Evolutionary conservation across 176 grass and related monocot species (phyloP).

Genomic region (Elymus sibiricus): DNA sequence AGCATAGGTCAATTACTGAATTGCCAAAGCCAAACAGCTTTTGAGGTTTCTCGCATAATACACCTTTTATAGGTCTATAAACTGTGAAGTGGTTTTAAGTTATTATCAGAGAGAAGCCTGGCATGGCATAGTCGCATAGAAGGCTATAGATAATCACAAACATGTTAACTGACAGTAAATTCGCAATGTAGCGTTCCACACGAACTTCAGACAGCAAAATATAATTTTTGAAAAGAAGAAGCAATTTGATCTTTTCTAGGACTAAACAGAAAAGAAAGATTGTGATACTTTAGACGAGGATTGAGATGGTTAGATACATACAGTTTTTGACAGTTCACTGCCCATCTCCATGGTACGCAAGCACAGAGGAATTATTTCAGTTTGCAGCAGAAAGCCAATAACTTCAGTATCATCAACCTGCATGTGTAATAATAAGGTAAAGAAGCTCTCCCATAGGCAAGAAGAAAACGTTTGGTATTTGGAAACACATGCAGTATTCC

Average conservation of each 20-base stretch:
- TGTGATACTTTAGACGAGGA: background rate
- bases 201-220: background rate
- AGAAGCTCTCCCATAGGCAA: background rate
- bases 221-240: background rate
- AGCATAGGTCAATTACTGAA: background rate
- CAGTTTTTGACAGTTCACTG: slow-evolving; percentile 95
- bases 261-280: slow-evolving; percentile 24
- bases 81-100: background rate
- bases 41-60: background rate
- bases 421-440: slow-evolving; percentile 16
- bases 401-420: slow-evolving; percentile 99
- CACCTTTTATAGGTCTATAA: slow-evolving; percentile 16
- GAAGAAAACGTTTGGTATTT: background rate
- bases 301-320: slow-evolving; percentile 36
- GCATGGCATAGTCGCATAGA: background rate
- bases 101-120: background rate
- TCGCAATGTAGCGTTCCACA: background rate
- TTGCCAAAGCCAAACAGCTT: background rate
- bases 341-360: slow-evolving; percentile 99
- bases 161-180: background rate
- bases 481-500: background rate
- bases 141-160: slow-evolving; percentile 12
- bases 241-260: background rate
- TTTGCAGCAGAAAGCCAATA: slow-evolving; percentile 96
- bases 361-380: slow-evolving; percentile 99